Conservation (phyloP, 75 land plant species). For the Adiantum capillusveneris region DNA sequence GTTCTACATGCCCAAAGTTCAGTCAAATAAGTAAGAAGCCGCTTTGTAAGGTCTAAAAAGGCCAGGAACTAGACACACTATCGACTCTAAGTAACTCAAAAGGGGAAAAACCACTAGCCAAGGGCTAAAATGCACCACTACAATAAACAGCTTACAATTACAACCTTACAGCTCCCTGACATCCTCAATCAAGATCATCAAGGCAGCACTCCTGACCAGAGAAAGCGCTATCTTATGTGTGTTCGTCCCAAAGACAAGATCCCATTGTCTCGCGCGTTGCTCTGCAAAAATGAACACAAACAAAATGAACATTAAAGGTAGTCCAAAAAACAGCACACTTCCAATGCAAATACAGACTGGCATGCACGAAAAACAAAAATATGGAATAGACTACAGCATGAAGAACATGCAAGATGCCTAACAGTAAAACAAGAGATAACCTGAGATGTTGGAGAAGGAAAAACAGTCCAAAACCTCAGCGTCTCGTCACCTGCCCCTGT, state of each 20-base stretch:
- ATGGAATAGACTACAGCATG: background rate
- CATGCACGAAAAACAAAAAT: background rate
- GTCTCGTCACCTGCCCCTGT: slow-evolving; percentile 87
- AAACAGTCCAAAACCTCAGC: slow-evolving; percentile 76
- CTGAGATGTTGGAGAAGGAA: slow-evolving; percentile 75
- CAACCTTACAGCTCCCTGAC: too few species aligned
- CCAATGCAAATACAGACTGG: background rate
- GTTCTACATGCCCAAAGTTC: too few species aligned
- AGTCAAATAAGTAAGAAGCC: too few species aligned
- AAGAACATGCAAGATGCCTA: background rate
- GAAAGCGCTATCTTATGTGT: slow-evolving; percentile 31
- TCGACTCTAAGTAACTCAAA: too few species aligned
- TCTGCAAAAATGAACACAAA: slow-evolving; percentile 24
- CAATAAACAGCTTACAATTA: too few species aligned
- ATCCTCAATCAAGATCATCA: too few species aligned
- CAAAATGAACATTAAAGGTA: background rate
- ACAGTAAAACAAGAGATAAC: slow-evolving; percentile 11
- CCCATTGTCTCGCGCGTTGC: slow-evolving; percentile 41
- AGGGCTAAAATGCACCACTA: too few species aligned
- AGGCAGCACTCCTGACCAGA: background rate
- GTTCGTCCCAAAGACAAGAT: slow-evolving; percentile 50
- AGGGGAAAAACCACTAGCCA: too few species aligned
- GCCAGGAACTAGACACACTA: too few species aligned
- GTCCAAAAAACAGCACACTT: background rate
- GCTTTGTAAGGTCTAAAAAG: too few species aligned